Base-by-base conservation (phyloP, 2,329 filamentous ascomycete species). In the Fusarium bulbicola region DNA sequence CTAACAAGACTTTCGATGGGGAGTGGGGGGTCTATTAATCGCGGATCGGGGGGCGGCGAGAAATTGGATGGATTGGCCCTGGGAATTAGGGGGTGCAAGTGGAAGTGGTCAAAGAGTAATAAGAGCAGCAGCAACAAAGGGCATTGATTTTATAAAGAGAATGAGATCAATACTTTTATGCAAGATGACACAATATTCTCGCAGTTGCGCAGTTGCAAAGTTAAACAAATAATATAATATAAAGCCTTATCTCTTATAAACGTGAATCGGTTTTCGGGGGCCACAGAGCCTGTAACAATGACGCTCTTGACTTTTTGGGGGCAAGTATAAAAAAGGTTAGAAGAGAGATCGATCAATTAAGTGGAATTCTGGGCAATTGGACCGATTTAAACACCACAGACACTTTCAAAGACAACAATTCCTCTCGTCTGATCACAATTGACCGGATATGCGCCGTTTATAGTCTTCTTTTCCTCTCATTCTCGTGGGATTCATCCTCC, bases 11-110 rank as follows among this genome's bases (percentile, higher is more conserved):
- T 63, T 69, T 68, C 73, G 74, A 76, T 68, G 69, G 59, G 73
- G 57, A 58, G 59, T 52, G 68, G 72, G 72, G 72, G 34, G 59
- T 61, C 49, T 74, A 64, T 68, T 62, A 68, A 58, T 68, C 70
- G 70, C 49, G 60, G 62, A 73, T 73, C 62, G 68, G 68, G 58
- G 58, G 58, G 54, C 66, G 70, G 70, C 72, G 72, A 74, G 72
- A 74, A 72, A 74, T 75, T 75, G 47, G 67, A 68, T 74, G 66
- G 62, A 21, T 43, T 61, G 59, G 37, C 13, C 49, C 37, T 67
- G 63, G 59, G 68, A 49, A 68, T 62, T 72, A 63, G 53, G 68
- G 64, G 58, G 46, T 20, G 46, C 30, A 43, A 42, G 21, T 42
- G 40, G 14, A 65, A 42, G 43, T 40, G 47, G 59, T 36, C 42